Percentiles rank a stretch among this genome's conserved stretches.
These are phyloP conservation scores for Daldinia caldariorum DNA, from an alignment of 495 filamentous ascomycete genomes.

Conservation along the genomic window DNA sequence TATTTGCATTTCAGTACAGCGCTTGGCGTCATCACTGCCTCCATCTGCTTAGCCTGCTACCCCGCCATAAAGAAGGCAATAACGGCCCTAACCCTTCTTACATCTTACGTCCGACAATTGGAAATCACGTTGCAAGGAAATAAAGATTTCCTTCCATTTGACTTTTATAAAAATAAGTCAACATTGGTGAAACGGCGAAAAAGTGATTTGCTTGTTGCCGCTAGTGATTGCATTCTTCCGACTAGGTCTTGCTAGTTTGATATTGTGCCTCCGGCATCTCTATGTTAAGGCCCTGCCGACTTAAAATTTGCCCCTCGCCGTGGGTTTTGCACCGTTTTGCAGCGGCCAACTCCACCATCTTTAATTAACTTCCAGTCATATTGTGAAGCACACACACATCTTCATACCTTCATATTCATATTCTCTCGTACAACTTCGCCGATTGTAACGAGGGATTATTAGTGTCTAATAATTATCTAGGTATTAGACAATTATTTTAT, in stretches of 20 bases:
- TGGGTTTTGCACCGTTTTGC: neutral
- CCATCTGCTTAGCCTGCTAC: constrained; percentile 13
- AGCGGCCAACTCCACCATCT: constrained; percentile 27
- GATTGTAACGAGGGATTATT: neutral
- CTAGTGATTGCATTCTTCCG: constrained; percentile 19
- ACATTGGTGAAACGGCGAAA: neutral
- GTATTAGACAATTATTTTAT: neutral
- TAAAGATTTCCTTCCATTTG: constrained; percentile 6
- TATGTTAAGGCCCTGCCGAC: neutral
- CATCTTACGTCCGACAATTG: neutral
- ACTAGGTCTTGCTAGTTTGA: constrained; percentile 12
- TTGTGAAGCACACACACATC: constrained; percentile 2
- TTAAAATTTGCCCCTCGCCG: constrained; percentile 25
- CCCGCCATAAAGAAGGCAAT: constrained; percentile 33
- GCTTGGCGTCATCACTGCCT: constrained; percentile 18
- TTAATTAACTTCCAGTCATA: neutral
- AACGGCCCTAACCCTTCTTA: constrained; percentile 40
- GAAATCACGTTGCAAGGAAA: neutral
- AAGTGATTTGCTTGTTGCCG: neutral
- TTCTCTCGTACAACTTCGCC: constrained; percentile 2
- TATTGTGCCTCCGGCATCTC: neutral
- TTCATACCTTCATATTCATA: neutral
- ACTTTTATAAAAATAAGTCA: neutral
- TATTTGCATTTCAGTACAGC: constrained; percentile 1
- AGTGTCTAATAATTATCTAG: no score